A percentile compares a stretch with the other conserved stretches of the same genome.
phyloP scores from a whole-genome alignment of 2,329 filamentous ascomycete genomes.

The Bipolaris cookei region DNA sequence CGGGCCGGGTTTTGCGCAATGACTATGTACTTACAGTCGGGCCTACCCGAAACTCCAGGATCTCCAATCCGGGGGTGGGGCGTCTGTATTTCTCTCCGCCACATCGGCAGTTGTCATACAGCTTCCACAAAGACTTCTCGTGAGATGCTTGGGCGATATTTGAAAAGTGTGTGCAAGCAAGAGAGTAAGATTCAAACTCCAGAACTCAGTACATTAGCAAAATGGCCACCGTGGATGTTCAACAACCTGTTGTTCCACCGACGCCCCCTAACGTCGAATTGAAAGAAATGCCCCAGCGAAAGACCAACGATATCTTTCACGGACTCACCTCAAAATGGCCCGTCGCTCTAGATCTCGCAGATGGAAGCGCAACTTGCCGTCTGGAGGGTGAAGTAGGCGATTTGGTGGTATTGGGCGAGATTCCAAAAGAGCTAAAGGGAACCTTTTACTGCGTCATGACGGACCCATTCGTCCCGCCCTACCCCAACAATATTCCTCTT shows the following conservation, averaged over 20 bases:
- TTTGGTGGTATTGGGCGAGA: background rate
- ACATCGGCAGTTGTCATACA: background rate
- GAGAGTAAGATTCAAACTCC: background rate
- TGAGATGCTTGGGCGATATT: background rate
- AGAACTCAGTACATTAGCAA: background rate
- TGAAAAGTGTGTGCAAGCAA: background rate
- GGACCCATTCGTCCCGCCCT: background rate
- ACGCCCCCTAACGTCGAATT: background rate
- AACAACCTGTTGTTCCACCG: background rate
- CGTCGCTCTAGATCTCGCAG: background rate
- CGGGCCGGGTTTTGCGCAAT: background rate
- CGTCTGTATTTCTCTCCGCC: background rate
- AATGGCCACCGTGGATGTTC: background rate
- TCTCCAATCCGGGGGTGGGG: background rate
- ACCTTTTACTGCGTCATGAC: background rate
- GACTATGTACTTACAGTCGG: background rate
- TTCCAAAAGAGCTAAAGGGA: background rate
- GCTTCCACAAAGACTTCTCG: background rate
- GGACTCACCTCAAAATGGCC: background rate
- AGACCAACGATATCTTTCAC: background rate
- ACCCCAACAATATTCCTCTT: background rate
- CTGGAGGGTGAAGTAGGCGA: slow-evolving; percentile 1
- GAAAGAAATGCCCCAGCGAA: background rate
- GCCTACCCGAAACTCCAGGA: background rate
- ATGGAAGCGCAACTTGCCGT: slow-evolving; percentile 21